These are phyloP conservation scores for Musa balbisiana DNA, from an alignment of 202 grass and related monocot species.

Conservation along the genomic window DNA sequence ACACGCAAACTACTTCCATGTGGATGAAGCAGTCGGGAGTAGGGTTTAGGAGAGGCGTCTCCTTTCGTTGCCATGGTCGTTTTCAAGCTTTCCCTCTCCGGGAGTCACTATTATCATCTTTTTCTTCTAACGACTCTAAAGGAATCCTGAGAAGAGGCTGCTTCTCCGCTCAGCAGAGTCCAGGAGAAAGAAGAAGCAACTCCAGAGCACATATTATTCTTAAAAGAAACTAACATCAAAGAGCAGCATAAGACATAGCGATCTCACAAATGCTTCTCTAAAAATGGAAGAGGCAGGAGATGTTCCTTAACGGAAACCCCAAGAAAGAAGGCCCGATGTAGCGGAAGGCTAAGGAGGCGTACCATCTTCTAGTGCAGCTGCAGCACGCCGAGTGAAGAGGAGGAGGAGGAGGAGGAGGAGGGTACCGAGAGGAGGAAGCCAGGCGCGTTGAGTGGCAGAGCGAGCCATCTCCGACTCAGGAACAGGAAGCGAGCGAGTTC, in stretches of 20 bases:
- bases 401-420: conserved; percentile 35
- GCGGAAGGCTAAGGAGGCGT: conserved; percentile 1
- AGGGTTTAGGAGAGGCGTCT: no score
- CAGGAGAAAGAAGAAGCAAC: not conserved
- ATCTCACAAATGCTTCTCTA: not conserved
- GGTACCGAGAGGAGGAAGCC: not conserved
- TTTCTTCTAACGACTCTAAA: not conserved
- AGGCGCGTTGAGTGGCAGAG: not conserved
- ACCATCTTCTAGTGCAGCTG: conserved; percentile 73
- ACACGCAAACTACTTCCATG: not conserved
- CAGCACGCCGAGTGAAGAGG: conserved; percentile 24
- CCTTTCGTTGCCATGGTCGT: not conserved
- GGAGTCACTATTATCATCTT: not conserved
- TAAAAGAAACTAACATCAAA: not conserved
- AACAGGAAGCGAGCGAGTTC: no score
- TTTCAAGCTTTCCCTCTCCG: not conserved
- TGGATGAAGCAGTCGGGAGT: not conserved
- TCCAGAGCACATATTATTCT: not conserved
- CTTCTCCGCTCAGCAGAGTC: not conserved
- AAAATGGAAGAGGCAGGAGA: not conserved
- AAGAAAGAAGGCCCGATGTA: not conserved
- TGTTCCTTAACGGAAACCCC: not conserved
- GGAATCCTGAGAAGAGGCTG: not conserved
- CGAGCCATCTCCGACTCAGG: not conserved
- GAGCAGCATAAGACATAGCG: not conserved